Base-by-base conservation (phyloP, 164 flowering plant genomes). In the Magnolia changhungtana region DNA sequence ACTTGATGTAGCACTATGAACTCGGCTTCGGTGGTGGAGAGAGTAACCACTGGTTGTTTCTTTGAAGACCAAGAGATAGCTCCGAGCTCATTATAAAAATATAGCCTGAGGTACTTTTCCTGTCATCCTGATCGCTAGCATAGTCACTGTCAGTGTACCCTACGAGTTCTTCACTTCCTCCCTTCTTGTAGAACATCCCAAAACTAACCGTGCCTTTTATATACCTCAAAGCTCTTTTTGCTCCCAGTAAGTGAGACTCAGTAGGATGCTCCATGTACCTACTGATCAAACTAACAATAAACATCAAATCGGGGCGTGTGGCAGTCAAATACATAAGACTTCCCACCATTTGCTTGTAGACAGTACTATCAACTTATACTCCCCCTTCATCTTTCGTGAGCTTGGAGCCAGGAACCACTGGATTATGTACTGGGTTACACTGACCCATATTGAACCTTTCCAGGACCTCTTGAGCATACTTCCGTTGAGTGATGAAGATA, bases 31-130 rank as follows among this genome's bases (percentile, higher is more conserved):
- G 80, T 19, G 11, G 80, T 49, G 2, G 76, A 74, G 1, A 78
- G 23, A 6, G 75, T 69, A 1, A 71, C 73, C 5, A 63, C 24
- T 10, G 21, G 27, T 72, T 72, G 75, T 20, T 77, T 77, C 71
- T 72, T 76, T 1, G 69, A 67, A 8, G 31, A 21, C 69, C 69
- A 67, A 7, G 37, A 21, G 20, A 67, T 8, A 7, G 18, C 69
- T 7, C 69, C 69, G 31, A 21, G 16, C 69, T 67, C 31, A 67
- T 21, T 7, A 31, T 29, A 64, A 77, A 77, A 7, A 72, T 65
- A 77, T 27, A 78, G 8, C 80, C 71, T 3, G 19, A 4, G 7
- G 80, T 73, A 72, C 76, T 78, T 45, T 59, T 78, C 13, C 72
- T 8, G 14, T 67, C 80, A 24, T 74, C 80, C 6, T 51, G 21